Percentiles rank a stretch among this genome's conserved stretches.
Evolutionary conservation across 495 filamentous ascomycete species (phyloP).

Genomic region (Penicillium turbatum): DNA sequence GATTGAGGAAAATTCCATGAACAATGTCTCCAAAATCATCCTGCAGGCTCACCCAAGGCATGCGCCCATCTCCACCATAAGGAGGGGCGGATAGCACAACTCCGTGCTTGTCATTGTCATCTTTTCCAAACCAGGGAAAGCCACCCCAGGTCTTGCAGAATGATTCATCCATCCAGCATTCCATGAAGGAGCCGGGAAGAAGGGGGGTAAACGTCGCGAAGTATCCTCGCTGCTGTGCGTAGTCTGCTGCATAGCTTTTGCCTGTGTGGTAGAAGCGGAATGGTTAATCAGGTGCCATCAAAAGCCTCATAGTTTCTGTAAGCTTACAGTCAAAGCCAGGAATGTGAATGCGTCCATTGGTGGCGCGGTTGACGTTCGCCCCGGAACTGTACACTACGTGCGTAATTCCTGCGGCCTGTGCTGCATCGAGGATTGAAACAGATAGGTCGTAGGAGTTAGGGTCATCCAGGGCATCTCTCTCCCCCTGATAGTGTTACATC

Average conservation of each 20-base stretch:
- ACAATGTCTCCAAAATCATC: slow-evolving; percentile 8
- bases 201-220: not conserved
- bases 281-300: no score
- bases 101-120: not conserved
- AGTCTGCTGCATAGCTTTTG: not conserved
- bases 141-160: not conserved
- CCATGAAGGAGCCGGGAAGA: not conserved
- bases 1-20: slow-evolving; percentile 4
- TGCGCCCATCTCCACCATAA: not conserved
- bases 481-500: not conserved
- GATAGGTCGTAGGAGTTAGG: not conserved
- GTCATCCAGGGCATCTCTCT: not conserved
- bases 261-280: not conserved
- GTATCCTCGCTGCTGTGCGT: not conserved
- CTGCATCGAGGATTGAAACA: not conserved
- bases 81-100: not conserved
- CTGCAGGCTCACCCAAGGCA: slow-evolving; percentile 1
- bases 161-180: not conserved
- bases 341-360: not conserved
- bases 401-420: not conserved
- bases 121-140: not conserved
- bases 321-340: not conserved
- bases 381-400: slow-evolving; percentile 1
- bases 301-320: no score
- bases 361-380: not conserved